A percentile compares a stretch with the other conserved stretches of the same genome.
These are phyloP conservation scores for Fusarium transvaalense DNA, from an alignment of 2,329 filamentous ascomycete species.

Conservation along the genomic window DNA sequence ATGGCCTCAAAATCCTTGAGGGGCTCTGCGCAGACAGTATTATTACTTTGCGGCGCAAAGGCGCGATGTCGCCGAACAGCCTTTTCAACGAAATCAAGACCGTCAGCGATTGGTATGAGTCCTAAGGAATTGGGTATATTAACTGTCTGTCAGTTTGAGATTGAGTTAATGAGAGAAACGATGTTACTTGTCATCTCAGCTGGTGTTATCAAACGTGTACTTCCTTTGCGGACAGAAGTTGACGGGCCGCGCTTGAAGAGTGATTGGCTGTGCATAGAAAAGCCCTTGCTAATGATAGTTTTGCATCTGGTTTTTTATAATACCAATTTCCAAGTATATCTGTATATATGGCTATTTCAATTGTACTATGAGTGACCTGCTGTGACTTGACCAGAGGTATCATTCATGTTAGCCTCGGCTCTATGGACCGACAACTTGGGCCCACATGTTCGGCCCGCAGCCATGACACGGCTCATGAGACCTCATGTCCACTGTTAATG, in stretches of 20 bases:
- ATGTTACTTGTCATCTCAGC: neutral
- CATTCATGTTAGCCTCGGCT: slow-evolving; percentile 35
- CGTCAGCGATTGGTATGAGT: too few relatives aligned
- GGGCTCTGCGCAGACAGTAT: too few relatives aligned
- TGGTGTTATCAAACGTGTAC: neutral
- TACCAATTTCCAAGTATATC: neutral
- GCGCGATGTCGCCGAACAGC: too few relatives aligned
- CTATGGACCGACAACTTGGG: slow-evolving; percentile 9
- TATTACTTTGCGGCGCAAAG: too few relatives aligned
- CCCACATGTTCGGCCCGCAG: slow-evolving; percentile 29
- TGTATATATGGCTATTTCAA: neutral
- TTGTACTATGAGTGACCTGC: neutral
- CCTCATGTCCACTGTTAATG: slow-evolving; percentile 15
- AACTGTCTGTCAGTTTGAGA: neutral
- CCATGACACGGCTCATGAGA: slow-evolving; percentile 39
- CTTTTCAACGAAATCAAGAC: too few relatives aligned
- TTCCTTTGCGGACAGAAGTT: too few relatives aligned
- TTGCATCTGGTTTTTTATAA: neutral
- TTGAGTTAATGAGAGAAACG: neutral
- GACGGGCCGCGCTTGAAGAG: neutral
- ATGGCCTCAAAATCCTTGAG: too few relatives aligned
- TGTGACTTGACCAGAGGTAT: neutral
- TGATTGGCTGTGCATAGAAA: neutral
- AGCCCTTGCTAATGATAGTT: neutral
- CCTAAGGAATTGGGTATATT: neutral